Conservation (phyloP, 108 stramenopile species). For the Nitzschia putrida region DNA sequence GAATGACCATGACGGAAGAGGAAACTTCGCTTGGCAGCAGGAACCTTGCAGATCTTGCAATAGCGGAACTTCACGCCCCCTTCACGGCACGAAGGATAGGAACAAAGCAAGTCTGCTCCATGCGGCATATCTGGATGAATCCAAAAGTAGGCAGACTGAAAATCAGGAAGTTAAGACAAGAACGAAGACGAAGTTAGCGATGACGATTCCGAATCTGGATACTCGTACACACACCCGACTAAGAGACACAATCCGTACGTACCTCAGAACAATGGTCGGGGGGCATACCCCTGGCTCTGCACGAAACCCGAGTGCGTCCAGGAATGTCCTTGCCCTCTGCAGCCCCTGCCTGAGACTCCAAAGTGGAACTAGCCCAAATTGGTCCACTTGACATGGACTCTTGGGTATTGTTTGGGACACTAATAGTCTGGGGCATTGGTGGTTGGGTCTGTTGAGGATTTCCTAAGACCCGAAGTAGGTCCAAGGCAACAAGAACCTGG, state of each 20-base stretch:
- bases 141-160: slow-evolving; percentile 6
- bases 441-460: too few relatives aligned
- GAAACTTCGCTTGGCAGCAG: slow-evolving; percentile 12
- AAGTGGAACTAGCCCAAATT: too few relatives aligned
- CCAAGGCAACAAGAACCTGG: too few relatives aligned
- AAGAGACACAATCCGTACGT: not conserved
- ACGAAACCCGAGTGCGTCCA: not conserved
- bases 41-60: slow-evolving; percentile 3
- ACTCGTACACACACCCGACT: not conserved
- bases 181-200: not conserved
- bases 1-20: slow-evolving; percentile 3
- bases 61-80: slow-evolving; percentile 11
- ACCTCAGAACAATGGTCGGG: slow-evolving; percentile 8
- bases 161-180: not conserved
- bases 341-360: too few relatives aligned
- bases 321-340: too few relatives aligned
- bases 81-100: slow-evolving; percentile 6
- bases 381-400: too few relatives aligned
- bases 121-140: slow-evolving; percentile 1
- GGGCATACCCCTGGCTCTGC: slow-evolving; percentile 11
- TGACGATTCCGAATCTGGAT: too few relatives aligned
- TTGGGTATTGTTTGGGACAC: too few relatives aligned
- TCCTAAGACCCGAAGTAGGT: too few relatives aligned
- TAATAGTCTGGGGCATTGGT: too few relatives aligned
- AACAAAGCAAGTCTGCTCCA: slow-evolving; percentile 9